Base-by-base conservation (phyloP, 139 green algal species). In the Tetraselmis chui region DNA sequence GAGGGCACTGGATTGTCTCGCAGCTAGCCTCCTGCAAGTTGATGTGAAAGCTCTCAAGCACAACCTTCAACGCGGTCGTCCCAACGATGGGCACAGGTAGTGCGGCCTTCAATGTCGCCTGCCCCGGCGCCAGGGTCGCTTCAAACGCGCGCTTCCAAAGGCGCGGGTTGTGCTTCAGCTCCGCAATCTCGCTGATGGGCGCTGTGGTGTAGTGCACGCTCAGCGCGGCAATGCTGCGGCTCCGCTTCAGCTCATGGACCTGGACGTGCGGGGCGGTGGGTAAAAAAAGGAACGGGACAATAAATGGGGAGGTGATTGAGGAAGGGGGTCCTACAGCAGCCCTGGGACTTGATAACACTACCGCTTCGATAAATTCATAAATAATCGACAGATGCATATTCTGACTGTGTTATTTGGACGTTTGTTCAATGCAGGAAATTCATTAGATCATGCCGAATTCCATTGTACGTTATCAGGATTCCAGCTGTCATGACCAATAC, bases 1-100 rank as follows among this genome's bases (percentile, higher is more conserved):
- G 77, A 1, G 89, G 89, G 76, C 89, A 92, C 80, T 90, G 87
- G 76, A 92, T 32, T 23, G 82, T 82, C 67, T 90, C 87, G 29
- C 76, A 30, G 27, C 77, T 80, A 11, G 81, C 81, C 22, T 84
- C 87, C 29, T 83, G 80, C 30, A 91, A 78, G 80, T 87, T 85
- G 2, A 78, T 11, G 81, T 87, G 86, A 31, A 91, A 86, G 24
- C 28, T 31, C n/a, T 83, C 79, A 74, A 91, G 82, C 77, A 89
- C 85, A 26, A 92, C 27, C 77, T 88, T 86, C n/a, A 91, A 59
- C 84, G 86, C 86, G 88, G 82, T 82, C 28, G 79, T 81, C 0
- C 67, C 76, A 24, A 18, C 45, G 11, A 91, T 75, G 2, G 88
- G 86, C 23, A 91, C 29, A 1, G 77, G 30, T 2, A 91, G 76